Evolutionary conservation across 257 asterid species (phyloP).

Genomic region (Scutellaria barbata): DNA sequence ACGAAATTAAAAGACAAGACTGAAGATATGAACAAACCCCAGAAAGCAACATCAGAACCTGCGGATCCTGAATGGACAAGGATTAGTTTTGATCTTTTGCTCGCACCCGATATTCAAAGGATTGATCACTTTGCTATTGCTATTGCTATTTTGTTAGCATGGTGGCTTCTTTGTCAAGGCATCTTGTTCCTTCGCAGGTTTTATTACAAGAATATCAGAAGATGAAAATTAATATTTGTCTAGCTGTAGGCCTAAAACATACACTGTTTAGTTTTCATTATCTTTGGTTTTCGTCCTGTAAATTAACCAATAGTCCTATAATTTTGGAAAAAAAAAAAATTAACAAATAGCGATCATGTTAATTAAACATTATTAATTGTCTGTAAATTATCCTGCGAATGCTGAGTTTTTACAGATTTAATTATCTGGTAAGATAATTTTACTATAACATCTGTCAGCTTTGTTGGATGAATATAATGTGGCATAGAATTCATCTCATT

Average conservation of each 20-base stretch:
- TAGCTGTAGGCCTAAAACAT: too few species aligned
- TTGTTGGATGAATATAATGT: too few species aligned
- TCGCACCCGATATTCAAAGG: conserved; percentile 42
- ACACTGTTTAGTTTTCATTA: too few species aligned
- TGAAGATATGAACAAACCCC: conserved; percentile 46
- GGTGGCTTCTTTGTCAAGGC: conserved; percentile 48
- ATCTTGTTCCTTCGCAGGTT: conserved; percentile 38
- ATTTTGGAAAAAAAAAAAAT: too few species aligned
- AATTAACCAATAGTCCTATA: too few species aligned
- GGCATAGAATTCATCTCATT: too few species aligned
- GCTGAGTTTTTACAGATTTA: too few species aligned
- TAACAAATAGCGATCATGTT: too few species aligned
- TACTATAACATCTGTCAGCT: not conserved
- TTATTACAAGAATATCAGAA: conserved; percentile 43
- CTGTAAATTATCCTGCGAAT: too few species aligned
- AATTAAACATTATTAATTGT: too few species aligned
- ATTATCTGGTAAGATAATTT: too few species aligned
- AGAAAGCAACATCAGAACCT: conserved; percentile 34
- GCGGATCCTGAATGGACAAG: conserved; percentile 37
- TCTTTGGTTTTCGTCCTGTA: too few species aligned
- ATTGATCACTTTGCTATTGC: conserved; percentile 39
- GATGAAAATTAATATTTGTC: conserved; percentile 23
- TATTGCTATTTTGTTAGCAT: conserved; percentile 43
- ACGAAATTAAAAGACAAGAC: conserved; percentile 38
- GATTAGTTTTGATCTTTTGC: conserved; percentile 54